Conservation (phyloP, 305 asterid genomes). For the Solanum hybrid region DNA sequence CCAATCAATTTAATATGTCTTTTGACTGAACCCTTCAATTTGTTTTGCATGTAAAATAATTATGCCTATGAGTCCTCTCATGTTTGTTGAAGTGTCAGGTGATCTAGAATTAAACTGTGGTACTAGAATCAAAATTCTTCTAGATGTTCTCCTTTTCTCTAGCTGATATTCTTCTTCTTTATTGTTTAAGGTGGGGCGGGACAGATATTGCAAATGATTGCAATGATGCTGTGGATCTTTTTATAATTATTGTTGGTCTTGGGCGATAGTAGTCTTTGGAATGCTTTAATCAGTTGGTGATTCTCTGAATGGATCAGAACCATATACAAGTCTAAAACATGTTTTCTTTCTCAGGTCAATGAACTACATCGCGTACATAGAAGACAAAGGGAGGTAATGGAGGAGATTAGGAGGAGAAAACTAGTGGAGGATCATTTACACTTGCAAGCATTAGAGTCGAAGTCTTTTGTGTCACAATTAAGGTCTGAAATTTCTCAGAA, state of each 20-base stretch:
- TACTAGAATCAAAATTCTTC: neutral
- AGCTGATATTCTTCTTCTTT: neutral
- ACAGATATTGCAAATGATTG: neutral
- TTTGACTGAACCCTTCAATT: neutral
- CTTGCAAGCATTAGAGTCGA: constrained; percentile 24
- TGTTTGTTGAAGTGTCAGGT: neutral
- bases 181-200: neutral
- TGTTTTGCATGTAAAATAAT: neutral
- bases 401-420: constrained; percentile 32
- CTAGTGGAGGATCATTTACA: constrained; percentile 17
- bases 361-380: constrained; percentile 61
- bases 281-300: neutral
- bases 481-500: constrained; percentile 25
- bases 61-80: neutral
- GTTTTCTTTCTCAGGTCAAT: constrained; percentile 33
- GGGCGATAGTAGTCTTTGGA: neutral
- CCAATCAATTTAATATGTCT: neutral
- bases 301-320: neutral
- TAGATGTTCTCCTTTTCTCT: neutral
- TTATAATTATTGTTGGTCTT: neutral
- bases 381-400: constrained; percentile 63
- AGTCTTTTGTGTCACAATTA: constrained; percentile 19
- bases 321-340: neutral
- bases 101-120: neutral
- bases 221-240: neutral